Percentiles rank a stretch among this genome's conserved stretches.
Conservation (phyloP, 345 rosid species). For the Rhodomyrtus tomentosa region DNA sequence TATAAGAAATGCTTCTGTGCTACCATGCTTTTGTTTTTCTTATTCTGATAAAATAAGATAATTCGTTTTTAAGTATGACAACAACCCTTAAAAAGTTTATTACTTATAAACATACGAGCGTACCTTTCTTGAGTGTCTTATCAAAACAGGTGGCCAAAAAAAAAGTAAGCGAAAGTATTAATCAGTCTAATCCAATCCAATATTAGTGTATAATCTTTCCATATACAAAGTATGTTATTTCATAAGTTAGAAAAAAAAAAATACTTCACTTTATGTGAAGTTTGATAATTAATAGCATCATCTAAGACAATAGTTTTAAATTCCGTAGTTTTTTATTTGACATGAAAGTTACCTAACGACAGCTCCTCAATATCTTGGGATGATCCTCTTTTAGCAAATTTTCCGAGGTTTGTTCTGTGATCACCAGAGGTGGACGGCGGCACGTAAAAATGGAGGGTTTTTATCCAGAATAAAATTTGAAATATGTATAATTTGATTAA, state of each 20-base stretch:
- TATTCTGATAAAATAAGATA: background rate
- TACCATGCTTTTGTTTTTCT: background rate
- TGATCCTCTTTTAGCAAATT: background rate
- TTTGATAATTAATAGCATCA: background rate
- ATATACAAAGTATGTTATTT: background rate
- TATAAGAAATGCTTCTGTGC: background rate
- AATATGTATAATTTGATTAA: background rate
- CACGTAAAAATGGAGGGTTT: background rate
- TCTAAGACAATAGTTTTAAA: background rate
- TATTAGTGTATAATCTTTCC: background rate
- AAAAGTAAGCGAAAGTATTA: background rate
- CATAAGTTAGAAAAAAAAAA: background rate
- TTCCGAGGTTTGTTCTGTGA: background rate
- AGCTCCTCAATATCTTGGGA: background rate
- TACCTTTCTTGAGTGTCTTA: background rate
- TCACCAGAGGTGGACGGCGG: background rate
- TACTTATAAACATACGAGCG: background rate
- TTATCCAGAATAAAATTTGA: background rate
- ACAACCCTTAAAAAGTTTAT: background rate
- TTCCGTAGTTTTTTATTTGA: background rate
- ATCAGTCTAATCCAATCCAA: background rate
- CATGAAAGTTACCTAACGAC: background rate
- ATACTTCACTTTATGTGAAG: background rate
- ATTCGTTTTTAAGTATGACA: background rate
- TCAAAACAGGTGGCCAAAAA: background rate